A percentile compares a stretch with the other conserved stretches of the same genome.
These are phyloP conservation scores for Globisporangium irregulare DNA, from an alignment of 352 stramenopile species.

Conservation along the genomic window DNA sequence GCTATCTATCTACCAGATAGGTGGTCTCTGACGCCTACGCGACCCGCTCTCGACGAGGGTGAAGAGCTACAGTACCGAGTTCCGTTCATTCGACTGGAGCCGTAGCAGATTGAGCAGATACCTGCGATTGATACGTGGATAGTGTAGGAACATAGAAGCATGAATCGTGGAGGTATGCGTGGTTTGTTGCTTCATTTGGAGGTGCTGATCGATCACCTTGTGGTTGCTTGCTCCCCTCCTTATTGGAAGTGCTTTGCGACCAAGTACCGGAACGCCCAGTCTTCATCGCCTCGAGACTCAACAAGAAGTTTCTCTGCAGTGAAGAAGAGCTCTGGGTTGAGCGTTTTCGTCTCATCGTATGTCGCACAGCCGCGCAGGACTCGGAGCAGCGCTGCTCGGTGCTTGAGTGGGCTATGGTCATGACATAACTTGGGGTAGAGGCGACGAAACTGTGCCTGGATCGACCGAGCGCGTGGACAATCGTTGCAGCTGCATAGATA, in stretches of 20 bases:
- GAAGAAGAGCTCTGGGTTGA: conserved; percentile 37
- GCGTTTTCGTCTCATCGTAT: conserved; percentile 64
- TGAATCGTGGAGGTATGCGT: background rate
- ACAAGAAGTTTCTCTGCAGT: conserved; percentile 49
- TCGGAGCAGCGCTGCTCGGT: conserved; percentile 33
- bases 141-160: background rate
- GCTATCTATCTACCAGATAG: no score
- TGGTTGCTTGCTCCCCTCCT: background rate
- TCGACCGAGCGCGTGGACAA: conserved; percentile 48
- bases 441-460: conserved; percentile 39
- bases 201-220: background rate
- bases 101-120: background rate
- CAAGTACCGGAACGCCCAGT: conserved; percentile 57
- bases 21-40: no score
- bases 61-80: background rate
- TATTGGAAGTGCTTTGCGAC: conserved; percentile 18
- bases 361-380: conserved; percentile 61
- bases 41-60: no score
- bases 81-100: background rate
- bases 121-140: background rate
- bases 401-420: background rate
- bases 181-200: background rate
- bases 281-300: conserved; percentile 41
- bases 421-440: conserved; percentile 31
- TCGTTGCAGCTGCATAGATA: conserved; percentile 62